Evolutionary conservation across 495 filamentous ascomycete genomes (phyloP).

Genomic region (Trichoderma orchidacearum): DNA sequence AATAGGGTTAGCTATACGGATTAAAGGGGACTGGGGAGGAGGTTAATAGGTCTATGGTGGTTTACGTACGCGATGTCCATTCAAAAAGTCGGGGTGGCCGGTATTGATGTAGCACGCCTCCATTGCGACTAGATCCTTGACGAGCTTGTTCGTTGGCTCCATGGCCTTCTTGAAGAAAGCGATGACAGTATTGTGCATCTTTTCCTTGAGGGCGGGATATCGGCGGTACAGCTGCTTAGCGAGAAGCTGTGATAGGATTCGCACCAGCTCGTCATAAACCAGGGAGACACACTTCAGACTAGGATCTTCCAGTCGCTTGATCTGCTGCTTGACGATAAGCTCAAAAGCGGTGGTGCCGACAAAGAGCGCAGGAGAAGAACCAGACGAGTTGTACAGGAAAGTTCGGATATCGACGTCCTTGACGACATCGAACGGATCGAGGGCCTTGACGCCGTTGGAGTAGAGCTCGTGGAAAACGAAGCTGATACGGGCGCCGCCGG

Average conservation of each 20-base stretch:
- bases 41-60: constrained; percentile 10
- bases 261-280: constrained; percentile 95
- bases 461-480: constrained; percentile 99
- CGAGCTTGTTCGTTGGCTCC: constrained; percentile 95
- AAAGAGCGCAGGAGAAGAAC: constrained; percentile 92
- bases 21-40: background rate
- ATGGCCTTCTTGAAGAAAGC: constrained; percentile 94
- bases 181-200: constrained; percentile 90
- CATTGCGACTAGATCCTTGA: constrained; percentile 86
- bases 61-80: constrained; percentile 64
- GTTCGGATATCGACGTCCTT: constrained; percentile 97
- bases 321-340: constrained; percentile 96
- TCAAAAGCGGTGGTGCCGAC: constrained; percentile 97
- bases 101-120: constrained; percentile 98
- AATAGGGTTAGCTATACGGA: background rate
- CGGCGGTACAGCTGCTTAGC: constrained; percentile 81
- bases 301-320: constrained; percentile 91
- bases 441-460: constrained; percentile 93
- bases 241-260: constrained; percentile 83
- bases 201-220: constrained; percentile 90
- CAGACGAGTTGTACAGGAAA: constrained; percentile 95
- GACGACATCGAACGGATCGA: constrained; percentile 94
- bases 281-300: constrained; percentile 92
- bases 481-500: constrained; percentile 94
- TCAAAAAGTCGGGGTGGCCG: constrained; percentile 94